Evolutionary conservation across 257 asterid genomes (phyloP).

Genomic region (Apocynum venetum): DNA sequence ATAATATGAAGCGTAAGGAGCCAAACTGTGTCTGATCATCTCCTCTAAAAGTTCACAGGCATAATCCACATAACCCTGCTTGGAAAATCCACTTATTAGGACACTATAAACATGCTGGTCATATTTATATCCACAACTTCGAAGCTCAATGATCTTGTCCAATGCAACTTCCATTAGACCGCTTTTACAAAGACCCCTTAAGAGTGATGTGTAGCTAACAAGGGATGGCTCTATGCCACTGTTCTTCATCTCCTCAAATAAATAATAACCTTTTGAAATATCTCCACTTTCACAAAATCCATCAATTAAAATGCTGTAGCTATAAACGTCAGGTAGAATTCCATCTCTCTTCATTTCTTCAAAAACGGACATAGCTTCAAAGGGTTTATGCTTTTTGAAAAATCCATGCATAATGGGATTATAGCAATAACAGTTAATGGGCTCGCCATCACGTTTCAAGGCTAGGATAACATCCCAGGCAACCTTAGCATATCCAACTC

Average conservation of each 20-base stretch:
- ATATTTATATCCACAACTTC: conserved; percentile 36
- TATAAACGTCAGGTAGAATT: conserved; percentile 45
- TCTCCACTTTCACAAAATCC: conserved; percentile 43
- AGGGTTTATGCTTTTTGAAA: conserved; percentile 33
- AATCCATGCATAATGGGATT: conserved; percentile 49
- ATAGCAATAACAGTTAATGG: conserved; percentile 50
- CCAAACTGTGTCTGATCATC: conserved; percentile 42
- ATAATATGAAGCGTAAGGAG: conserved; percentile 35
- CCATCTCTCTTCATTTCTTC: conserved; percentile 43
- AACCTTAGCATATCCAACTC: conserved; percentile 36
- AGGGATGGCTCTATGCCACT: conserved; percentile 41
- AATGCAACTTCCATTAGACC: conserved; percentile 35
- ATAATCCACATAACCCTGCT: conserved; percentile 42
- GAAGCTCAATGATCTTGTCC: conserved; percentile 34
- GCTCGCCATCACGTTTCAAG: conserved; percentile 28
- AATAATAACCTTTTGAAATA: conserved; percentile 30
- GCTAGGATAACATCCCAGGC: conserved; percentile 40
- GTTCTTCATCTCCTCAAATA: conserved; percentile 49
- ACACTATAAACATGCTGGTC: conserved; percentile 43
- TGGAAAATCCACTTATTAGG: conserved; percentile 51
- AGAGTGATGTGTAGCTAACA: conserved; percentile 45
- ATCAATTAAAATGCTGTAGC: conserved; percentile 53
- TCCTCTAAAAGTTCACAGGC: conserved; percentile 47
- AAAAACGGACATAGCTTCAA: conserved; percentile 38
- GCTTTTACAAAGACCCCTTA: conserved; percentile 36